A percentile compares a stretch with the other conserved stretches of the same genome.
Conservation (phyloP, 2,329 filamentous ascomycete genomes). For the Talaromyces sp. region DNA sequence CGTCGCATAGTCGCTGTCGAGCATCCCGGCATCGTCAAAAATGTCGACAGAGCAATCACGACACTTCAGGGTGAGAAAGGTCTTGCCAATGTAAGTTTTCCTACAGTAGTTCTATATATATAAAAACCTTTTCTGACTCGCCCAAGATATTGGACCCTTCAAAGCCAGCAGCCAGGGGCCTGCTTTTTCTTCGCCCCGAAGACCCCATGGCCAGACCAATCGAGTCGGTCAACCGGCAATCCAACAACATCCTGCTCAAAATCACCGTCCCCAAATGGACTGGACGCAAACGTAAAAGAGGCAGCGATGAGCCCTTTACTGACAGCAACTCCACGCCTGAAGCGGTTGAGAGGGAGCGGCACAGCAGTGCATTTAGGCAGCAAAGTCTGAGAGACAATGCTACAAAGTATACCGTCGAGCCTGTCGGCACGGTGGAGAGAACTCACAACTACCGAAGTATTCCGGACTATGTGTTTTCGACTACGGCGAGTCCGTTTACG, state of each 20-base stretch:
- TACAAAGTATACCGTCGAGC: constrained; percentile 60
- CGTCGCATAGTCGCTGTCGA: constrained; percentile 56
- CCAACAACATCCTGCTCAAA: constrained; percentile 80
- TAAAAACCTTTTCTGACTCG: neutral
- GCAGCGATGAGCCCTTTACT: constrained; percentile 61
- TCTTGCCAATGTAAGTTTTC: constrained; percentile 44
- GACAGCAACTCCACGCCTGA: constrained; percentile 34
- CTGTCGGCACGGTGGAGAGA: constrained; percentile 66
- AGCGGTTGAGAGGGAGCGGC: constrained; percentile 10
- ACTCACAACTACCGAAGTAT: constrained; percentile 84
- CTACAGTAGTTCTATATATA: neutral
- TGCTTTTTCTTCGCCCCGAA: constrained; percentile 71
- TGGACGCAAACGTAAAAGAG: constrained; percentile 76
- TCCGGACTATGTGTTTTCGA: constrained; percentile 80
- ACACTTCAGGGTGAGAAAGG: constrained; percentile 55
- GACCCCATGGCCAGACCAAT: constrained; percentile 75
- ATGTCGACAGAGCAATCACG: constrained; percentile 57
- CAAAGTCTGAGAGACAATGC: constrained; percentile 63
- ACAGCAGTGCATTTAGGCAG: constrained; percentile 3
- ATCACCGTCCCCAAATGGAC: constrained; percentile 82
- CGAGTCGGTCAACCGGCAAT: constrained; percentile 66
- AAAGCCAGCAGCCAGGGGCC: constrained; percentile 47
- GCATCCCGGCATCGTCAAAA: constrained; percentile 61
- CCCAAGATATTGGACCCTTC: constrained; percentile 40
- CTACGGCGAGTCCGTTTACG: constrained; percentile 62